These are phyloP conservation scores for Elongisporangium undulatum DNA, from an alignment of 352 stramenopile genomes.

Conservation along the genomic window DNA sequence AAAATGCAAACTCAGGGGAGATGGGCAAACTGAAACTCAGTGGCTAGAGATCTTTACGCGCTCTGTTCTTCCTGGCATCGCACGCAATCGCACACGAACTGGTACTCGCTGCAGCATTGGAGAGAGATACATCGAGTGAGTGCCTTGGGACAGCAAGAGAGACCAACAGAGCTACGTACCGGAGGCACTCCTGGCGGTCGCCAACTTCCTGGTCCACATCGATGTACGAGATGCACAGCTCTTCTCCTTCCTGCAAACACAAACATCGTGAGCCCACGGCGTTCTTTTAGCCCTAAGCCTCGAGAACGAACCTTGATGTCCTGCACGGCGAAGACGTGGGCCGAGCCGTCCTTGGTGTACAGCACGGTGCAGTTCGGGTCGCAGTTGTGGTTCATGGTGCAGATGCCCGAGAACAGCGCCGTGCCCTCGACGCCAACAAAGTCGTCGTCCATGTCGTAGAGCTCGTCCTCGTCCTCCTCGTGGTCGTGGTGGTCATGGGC, in stretches of 20 bases:
- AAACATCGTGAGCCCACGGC: constrained; percentile 4
- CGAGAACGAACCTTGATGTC: constrained; percentile 45
- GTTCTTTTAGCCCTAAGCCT: not conserved
- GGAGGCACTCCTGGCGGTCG: constrained; percentile 75
- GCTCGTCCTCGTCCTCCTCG: constrained; percentile 37
- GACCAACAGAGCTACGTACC: constrained; percentile 23
- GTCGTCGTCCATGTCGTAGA: constrained; percentile 58
- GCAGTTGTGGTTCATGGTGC: constrained; percentile 97
- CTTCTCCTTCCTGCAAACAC: constrained; percentile 68
- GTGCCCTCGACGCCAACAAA: constrained; percentile 95
- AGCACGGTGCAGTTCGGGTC: constrained; percentile 89
- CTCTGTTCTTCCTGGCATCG: constrained; percentile 61
- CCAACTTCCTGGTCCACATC: constrained; percentile 77
- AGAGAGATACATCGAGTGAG: constrained; percentile 5
- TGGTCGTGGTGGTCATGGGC: constrained; percentile 37
- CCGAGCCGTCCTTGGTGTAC: constrained; percentile 78
- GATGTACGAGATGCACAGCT: constrained; percentile 96
- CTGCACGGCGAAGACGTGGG: constrained; percentile 68
- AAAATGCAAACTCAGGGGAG: not conserved
- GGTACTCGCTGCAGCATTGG: constrained; percentile 50
- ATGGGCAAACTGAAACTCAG: not conserved
- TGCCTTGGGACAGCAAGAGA: constrained; percentile 10
- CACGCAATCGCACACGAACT: constrained; percentile 70
- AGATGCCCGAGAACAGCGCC: constrained; percentile 89
- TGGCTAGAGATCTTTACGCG: constrained; percentile 24